Base-by-base conservation (phyloP, 306 rosid genomes). In the Cucurbita maxima region DNA sequence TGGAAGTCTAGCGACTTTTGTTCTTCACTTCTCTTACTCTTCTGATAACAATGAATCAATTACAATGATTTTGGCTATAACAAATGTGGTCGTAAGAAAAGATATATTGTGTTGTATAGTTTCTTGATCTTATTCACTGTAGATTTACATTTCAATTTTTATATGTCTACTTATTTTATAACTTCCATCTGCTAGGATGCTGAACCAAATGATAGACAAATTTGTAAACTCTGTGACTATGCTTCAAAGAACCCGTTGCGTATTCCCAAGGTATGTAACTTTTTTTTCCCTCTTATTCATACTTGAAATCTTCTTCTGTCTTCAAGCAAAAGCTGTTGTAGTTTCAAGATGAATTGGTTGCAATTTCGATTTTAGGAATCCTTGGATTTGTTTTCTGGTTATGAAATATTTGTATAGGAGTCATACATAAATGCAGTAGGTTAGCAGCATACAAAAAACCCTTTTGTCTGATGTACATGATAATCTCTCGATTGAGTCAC, bases 191-290 rank as follows among this genome's bases (percentile, higher is more conserved):
- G 37, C 50, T 82, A 86, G 89, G 84, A 83, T 20, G 87, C 82
- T 79, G 85, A 81, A 68, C 84, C 87, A 50, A 82, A 82, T 50
- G 90, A 86, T 72, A 75, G 89, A 59, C 83, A 83, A 73, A 82
- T 86, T 57, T 80, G 64, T 34, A 86, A 86, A 67, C 90, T 86
- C 41, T 82, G 90, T 71, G 90, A 81, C 48, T 86, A 86, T 80
- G 87, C 83, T 45, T 73, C 79, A 18, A 86, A 80, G 77, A 86
- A 86, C 52, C 90, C 87, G 0, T 52, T 86, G 81, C 83, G 90
- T 25, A 82, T 86, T 48, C 90, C 90, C 50, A 83, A 86, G 83
- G 90, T 86, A 60, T 77, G 58, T 62, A 12, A 45, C 40, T 34
- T 8, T 37, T 5, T 7, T 58, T 44, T 52, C 0, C 57, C 40